Evolutionary conservation across 1,284 basidiomycete genomes (phyloP), one percentile per base, ranked within the genome.

Genomic region (Mrakiaceae sp.): DNA sequence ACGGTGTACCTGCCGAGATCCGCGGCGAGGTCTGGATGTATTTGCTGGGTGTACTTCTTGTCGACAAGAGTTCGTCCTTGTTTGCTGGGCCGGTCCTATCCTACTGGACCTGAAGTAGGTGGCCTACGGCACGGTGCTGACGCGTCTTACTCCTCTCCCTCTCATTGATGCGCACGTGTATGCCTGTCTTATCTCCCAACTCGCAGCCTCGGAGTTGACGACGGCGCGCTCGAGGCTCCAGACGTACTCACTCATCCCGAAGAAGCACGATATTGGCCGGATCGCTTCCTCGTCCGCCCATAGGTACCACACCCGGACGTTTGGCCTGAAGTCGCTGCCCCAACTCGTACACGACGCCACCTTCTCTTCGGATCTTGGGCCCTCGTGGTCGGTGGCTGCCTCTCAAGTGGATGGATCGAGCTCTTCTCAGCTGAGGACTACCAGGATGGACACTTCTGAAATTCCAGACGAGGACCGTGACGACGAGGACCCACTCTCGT

Each of bases 11-110:
- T 9, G 69, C 73, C 2, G 66, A 70, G 44, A 74, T 75, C 9
- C 67, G 74, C 63, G 75, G 75, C 72, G 75, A 76, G 70, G 75
- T 75, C 8, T 76, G 75, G 75, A 70, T 76, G 70, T 76, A 76
- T 63, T 74, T 76, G n/a, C 72, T 76, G 46, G 68, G 69, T 51
- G 73, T 75, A 3, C 67, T 76, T 3, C 70, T 71, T 3, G 66
- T 70, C 3, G 74, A 76, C 67, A 75, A 74, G 69, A 75, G 63
- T 64, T 10, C 50, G 63, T 58, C 27, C 27, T 27, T 27, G 27
- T 27, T 27, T 27, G 27, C 27, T 2, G 27, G 27, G 27, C 27
- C 27, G 27, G 27, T 27, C 27, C 27, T 27, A 27, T 27, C 27
- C 27, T 27, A 27, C 27, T 27, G 27, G 27, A 27, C 27, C 27